Conservation (phyloP, 768 basidiomycete genomes). For the Suillus clintonianus region DNA sequence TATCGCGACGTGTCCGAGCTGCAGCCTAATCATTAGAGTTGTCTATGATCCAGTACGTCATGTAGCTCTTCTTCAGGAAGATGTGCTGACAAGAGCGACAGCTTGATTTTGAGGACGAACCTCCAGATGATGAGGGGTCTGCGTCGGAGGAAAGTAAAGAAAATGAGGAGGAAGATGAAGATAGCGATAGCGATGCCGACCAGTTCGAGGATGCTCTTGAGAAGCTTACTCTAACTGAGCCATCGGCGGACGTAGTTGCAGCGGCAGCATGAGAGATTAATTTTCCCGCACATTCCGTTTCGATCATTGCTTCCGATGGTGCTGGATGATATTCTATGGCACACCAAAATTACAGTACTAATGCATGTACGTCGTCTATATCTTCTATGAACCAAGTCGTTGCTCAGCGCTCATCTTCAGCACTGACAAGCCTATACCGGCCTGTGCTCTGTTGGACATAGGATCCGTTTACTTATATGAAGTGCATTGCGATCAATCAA, state of each 20-base stretch:
- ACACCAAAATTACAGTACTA: background rate
- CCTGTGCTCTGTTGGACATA: background rate
- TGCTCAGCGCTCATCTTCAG: no score
- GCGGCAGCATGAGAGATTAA: background rate
- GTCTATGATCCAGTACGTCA: constrained; percentile 89
- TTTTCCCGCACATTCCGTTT: background rate
- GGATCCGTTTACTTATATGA: background rate
- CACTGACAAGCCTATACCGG: background rate
- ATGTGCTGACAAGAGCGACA: constrained; percentile 26
- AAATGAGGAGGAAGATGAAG: constrained; percentile 40
- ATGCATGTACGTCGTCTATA: background rate
- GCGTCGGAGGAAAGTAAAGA: constrained; percentile 34
- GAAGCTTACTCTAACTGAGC: constrained; percentile 40
- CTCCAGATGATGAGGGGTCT: constrained; percentile 49
- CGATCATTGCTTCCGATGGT: background rate
- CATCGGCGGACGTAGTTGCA: background rate
- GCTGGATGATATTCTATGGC: background rate
- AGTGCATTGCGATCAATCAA: background rate
- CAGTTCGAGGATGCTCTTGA: constrained; percentile 70
- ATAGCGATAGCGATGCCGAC: constrained; percentile 43
- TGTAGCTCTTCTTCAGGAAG: background rate
- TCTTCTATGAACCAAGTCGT: background rate
- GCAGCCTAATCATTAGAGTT: constrained; percentile 89
- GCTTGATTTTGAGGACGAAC: constrained; percentile 86
- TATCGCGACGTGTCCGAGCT: constrained; percentile 94